phyloP scores from a whole-genome alignment of 2,329 filamentous ascomycete genomes.

The Paecilomyces sp. region DNA sequence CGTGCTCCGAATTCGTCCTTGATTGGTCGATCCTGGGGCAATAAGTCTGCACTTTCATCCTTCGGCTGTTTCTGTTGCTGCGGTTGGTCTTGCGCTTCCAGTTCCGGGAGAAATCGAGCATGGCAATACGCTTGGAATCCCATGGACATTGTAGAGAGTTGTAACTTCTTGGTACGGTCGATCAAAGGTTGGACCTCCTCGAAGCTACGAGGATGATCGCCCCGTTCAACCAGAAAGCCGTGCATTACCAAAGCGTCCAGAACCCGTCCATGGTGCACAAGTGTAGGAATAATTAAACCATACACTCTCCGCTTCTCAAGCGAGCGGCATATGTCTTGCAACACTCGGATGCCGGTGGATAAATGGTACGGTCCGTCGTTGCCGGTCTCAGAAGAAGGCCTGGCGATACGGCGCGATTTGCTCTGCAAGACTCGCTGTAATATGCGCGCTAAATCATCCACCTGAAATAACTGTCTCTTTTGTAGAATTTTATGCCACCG shows the following conservation, averaged over 20 bases:
- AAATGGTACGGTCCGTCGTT: slow-evolving; percentile 6
- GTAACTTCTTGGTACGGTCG: slow-evolving; percentile 28
- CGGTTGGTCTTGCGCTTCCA: slow-evolving; percentile 4
- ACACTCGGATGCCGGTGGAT: slow-evolving; percentile 21
- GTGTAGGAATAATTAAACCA: slow-evolving; percentile 30
- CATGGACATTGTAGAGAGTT: slow-evolving; percentile 16
- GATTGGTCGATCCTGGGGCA: slow-evolving; percentile 38
- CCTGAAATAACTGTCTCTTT: slow-evolving; percentile 24
- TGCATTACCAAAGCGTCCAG: slow-evolving; percentile 42
- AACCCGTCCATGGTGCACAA: slow-evolving; percentile 31
- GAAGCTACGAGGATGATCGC: slow-evolving; percentile 35
- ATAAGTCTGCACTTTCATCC: slow-evolving; percentile 2
- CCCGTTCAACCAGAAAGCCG: slow-evolving; percentile 30
- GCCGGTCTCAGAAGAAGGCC: slow-evolving; percentile 7
- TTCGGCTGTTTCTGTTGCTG: slow-evolving; percentile 5
- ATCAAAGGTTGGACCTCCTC: slow-evolving; percentile 35
- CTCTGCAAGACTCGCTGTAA: slow-evolving; percentile 19
- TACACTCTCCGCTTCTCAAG: slow-evolving; percentile 36
- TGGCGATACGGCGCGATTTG: slow-evolving; percentile 11
- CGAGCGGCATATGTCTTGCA: slow-evolving; percentile 36
- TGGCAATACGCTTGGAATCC: slow-evolving; percentile 14
- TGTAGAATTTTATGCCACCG: slow-evolving; percentile 33
- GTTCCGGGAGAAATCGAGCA: slow-evolving; percentile 8
- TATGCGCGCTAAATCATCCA: slow-evolving; percentile 22
- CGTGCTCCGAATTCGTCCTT: slow-evolving; percentile 69